Evolutionary conservation across 257 asterid species (phyloP).

Genomic region (Eustoma russellianum): DNA sequence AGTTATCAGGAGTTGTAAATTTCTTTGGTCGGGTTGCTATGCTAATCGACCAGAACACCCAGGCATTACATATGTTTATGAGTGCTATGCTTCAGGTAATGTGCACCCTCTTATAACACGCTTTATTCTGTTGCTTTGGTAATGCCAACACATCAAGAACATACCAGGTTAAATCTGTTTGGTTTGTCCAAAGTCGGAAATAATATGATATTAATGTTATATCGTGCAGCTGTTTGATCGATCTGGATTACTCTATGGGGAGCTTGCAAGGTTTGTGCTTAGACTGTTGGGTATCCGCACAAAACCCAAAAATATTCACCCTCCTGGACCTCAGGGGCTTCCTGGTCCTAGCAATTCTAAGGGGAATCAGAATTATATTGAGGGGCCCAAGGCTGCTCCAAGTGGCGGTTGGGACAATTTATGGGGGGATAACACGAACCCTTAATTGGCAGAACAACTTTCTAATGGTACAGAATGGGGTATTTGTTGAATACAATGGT

Average conservation of each 20-base stretch:
- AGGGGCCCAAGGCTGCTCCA: constrained; percentile 71
- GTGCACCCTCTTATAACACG: neutral
- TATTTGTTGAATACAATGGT: too few species aligned
- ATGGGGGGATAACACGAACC: constrained; percentile 36
- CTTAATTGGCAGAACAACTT: too few species aligned
- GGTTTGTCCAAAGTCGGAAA: too few species aligned
- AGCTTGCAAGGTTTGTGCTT: constrained; percentile 91
- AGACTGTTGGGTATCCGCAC: constrained; percentile 69
- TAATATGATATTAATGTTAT: neutral
- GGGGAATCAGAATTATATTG: constrained; percentile 42
- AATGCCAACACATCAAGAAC: too few species aligned
- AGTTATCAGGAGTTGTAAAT: constrained; percentile 80
- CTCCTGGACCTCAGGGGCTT: constrained; percentile 49
- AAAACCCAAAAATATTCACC: constrained; percentile 46
- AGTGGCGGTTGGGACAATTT: constrained; percentile 66
- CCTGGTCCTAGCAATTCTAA: constrained; percentile 54
- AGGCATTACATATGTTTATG: constrained; percentile 88
- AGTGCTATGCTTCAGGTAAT: constrained; percentile 38
- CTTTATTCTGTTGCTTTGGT: neutral
- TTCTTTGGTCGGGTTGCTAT: constrained; percentile 76
- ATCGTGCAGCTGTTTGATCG: constrained; percentile 75
- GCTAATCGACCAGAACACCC: constrained; percentile 82
- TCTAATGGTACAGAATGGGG: too few species aligned
- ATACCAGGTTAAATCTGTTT: too few species aligned
- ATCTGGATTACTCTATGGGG: constrained; percentile 86